Percentiles rank a stretch among this genome's conserved stretches.
These are phyloP conservation scores for Apiotrichum siamense DNA, from an alignment of 1,284 basidiomycete species.

Conservation along the genomic window DNA sequence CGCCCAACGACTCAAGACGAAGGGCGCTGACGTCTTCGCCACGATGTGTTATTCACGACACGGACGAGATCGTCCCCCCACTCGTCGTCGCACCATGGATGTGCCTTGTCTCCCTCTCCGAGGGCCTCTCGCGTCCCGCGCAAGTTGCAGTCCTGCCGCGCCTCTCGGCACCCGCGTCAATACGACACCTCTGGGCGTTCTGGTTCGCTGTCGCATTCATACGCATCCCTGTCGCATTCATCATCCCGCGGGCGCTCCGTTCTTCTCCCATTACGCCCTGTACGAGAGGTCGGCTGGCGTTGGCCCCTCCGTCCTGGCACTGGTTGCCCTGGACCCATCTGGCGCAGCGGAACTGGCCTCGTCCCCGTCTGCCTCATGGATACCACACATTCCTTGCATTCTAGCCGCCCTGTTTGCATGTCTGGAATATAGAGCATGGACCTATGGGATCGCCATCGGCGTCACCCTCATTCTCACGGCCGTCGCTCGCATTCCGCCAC, in stretches of 20 bases:
- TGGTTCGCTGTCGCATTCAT: not conserved
- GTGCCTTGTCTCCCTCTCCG: not conserved
- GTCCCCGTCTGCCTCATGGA: not conserved
- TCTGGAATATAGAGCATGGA: slow-evolving; percentile 10
- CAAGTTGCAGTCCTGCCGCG: not conserved
- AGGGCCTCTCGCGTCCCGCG: not conserved
- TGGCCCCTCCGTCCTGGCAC: slow-evolving; percentile 5
- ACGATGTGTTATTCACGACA: not conserved
- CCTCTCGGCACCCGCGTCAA: not conserved
- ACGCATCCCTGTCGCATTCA: slow-evolving; percentile 5
- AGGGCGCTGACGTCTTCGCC: not conserved
- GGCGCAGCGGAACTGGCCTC: not conserved
- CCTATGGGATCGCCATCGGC: slow-evolving; percentile 2
- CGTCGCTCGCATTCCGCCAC: not conserved
- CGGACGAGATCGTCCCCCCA: not conserved
- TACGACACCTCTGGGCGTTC: not conserved
- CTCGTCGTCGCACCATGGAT: slow-evolving; percentile 3
- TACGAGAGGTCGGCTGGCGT: slow-evolving; percentile 12
- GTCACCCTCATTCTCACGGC: not conserved
- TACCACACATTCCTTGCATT: no score
- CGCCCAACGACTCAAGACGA: no score
- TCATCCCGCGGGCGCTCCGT: slow-evolving; percentile 11
- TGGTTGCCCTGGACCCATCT: not conserved
- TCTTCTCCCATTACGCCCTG: slow-evolving; percentile 13
- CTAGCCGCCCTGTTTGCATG: slow-evolving; percentile 1